Evolutionary conservation across 805 yeast species (phyloP).

Genomic region (Starmerella gropengiesseri): DNA sequence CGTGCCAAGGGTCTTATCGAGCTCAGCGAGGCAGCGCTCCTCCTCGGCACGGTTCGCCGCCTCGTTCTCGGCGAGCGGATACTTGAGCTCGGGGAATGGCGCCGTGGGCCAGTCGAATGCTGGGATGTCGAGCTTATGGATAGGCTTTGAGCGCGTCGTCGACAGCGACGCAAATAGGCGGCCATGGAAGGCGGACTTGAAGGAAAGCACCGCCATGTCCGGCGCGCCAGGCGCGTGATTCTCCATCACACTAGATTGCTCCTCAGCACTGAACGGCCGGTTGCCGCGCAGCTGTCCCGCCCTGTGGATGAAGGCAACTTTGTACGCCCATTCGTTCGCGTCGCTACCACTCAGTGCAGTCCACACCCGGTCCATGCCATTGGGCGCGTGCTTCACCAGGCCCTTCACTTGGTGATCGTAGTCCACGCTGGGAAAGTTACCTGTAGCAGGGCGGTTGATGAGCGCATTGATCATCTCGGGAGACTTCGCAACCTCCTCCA

Average conservation of each 20-base stretch:
- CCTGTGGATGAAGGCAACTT: conserved; percentile 78
- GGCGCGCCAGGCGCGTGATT: conserved; percentile 85
- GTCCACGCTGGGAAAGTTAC: conserved; percentile 67
- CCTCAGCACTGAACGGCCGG: conserved; percentile 55
- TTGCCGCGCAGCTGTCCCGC: conserved; percentile 58
- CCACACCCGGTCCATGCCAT: conserved; percentile 66
- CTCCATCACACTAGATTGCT: conserved; percentile 62
- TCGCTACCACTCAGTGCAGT: conserved; percentile 76
- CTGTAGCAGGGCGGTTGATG: conserved; percentile 75
- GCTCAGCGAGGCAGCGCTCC: conserved; percentile 62
- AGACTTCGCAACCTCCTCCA: conserved; percentile 55
- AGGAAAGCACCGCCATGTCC: conserved; percentile 72
- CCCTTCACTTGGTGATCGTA: conserved; percentile 41
- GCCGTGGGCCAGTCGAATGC: conserved; percentile 97
- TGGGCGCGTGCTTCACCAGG: conserved; percentile 64
- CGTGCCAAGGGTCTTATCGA: conserved; percentile 55
- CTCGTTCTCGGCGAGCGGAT: conserved; percentile 63
- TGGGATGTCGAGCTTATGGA: conserved; percentile 81
- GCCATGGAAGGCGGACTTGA: conserved; percentile 87
- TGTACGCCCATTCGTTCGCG: conserved; percentile 80
- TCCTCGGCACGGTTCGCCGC: conserved; percentile 67
- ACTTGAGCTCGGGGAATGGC: conserved; percentile 72
- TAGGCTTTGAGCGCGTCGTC: conserved; percentile 85
- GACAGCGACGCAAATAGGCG: conserved; percentile 86
- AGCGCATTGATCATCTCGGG: conserved; percentile 62